A percentile compares a stretch with the other conserved stretches of the same genome.
Evolutionary conservation across 2,329 filamentous ascomycete species (phyloP).

Genomic region (Alternaria dauci): DNA sequence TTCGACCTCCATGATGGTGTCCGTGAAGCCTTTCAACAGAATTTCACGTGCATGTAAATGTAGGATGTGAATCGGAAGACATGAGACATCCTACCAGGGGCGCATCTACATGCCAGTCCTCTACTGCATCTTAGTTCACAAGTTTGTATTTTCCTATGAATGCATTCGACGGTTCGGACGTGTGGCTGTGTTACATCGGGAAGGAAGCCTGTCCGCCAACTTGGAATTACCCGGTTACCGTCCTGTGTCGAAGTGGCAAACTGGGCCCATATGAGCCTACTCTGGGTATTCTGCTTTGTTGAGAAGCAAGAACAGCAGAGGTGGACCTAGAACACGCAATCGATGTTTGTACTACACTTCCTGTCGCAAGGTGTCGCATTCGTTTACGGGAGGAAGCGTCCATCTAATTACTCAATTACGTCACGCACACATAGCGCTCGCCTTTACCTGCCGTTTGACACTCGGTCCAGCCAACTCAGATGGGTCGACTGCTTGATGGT

Average conservation of each 20-base stretch:
- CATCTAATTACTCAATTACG: not conserved
- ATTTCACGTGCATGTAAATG: not conserved
- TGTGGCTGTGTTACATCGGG: slow-evolving; percentile 2
- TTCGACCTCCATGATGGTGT: not conserved
- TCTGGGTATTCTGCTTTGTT: slow-evolving; percentile 12
- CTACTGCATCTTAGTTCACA: not conserved
- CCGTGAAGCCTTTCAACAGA: not conserved
- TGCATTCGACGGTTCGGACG: not conserved
- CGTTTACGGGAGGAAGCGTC: slow-evolving; percentile 1
- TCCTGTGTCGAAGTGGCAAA: not conserved
- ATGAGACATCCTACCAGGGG: not conserved
- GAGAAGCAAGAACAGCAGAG: slow-evolving; percentile 12
- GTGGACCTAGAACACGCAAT: slow-evolving; percentile 9
- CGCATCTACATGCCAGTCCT: not conserved
- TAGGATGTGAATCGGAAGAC: not conserved
- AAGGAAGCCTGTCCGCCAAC: not conserved
- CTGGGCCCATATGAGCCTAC: not conserved
- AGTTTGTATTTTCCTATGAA: not conserved
- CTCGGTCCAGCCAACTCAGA: slow-evolving; percentile 7
- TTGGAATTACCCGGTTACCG: slow-evolving; percentile 3
- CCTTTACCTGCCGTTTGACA: slow-evolving; percentile 9
- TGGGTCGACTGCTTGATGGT: slow-evolving; percentile 7
- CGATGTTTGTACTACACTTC: not conserved
- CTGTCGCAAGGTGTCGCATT: not conserved
- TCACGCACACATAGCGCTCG: slow-evolving; percentile 7